Base-by-base conservation (phyloP, 1,284 basidiomycete genomes). In the Puccinia triticina region DNA sequence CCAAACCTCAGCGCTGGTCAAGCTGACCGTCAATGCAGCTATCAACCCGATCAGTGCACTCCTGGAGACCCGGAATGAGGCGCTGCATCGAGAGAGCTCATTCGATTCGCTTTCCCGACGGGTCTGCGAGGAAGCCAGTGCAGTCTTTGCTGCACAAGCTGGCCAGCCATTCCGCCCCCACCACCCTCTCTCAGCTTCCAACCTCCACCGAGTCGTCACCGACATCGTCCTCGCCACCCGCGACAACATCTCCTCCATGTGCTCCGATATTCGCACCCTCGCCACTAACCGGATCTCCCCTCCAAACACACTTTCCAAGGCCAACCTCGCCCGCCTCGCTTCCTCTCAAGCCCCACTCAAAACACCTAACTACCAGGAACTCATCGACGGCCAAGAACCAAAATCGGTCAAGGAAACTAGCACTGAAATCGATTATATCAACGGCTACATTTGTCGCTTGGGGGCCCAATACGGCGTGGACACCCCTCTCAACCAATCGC, bases 1-100 rank as follows among this genome's bases (percentile, higher is more conserved):
- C 29, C 92, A 95, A 84, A 88, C 92, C 46, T 89, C 90, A 8
- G 90, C 95, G 87, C 91, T 93, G 46, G 91, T 91, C 84, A 97
- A 96, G 88, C 89, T 98, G 77, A 93, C 93, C 48, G 91, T 94
- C 84, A 96, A 97, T 87, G 89, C 92, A 18, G 90, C 92, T 85
- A 91, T 98, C 88, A 96, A 98, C 86, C 92, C 96, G 0, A 89
- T 98, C 84, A 94, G 95, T 0, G 93, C 94, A 0, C 87, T 98
- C 23, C 88, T 94, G 83, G 90, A 91, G 67, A 93, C 94, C 85
- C 90, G 90, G 79, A 98, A 97, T 85, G 95, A 94, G 26, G 90
- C 92, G 0, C 87, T 88, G n/a, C 85, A 86, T 77, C 86, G 85
- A 29, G 85, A 85, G 21, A 82, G 83, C 43, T 74, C 85, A 18